phyloP scores from a whole-genome alignment of 1,284 basidiomycete genomes.

The Cryptococcus floricola region DNA sequence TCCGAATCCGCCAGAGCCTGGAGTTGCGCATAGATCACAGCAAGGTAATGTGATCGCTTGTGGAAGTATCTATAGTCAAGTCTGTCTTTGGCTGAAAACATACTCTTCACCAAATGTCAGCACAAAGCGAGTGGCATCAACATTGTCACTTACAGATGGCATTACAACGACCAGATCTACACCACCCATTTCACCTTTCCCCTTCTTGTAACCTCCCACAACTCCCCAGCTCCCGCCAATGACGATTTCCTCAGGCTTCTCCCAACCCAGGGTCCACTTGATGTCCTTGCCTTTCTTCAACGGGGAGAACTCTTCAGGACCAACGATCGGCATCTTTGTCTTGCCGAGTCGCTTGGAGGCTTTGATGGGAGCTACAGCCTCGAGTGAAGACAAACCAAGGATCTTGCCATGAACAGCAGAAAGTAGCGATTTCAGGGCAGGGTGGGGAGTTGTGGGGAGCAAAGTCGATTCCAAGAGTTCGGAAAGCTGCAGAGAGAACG shows the following conservation, averaged over 20 bases:
- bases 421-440: slow-evolving; percentile 64
- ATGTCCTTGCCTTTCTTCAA: slow-evolving; percentile 63
- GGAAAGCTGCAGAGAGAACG: slow-evolving; percentile 55
- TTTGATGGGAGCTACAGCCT: slow-evolving; percentile 59
- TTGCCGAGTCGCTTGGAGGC: slow-evolving; percentile 59
- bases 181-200: slow-evolving; percentile 56
- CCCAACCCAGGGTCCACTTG: slow-evolving; percentile 64
- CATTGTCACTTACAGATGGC: slow-evolving; percentile 61
- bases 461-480: slow-evolving; percentile 77
- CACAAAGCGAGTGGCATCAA: not conserved
- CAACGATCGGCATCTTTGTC: slow-evolving; percentile 55
- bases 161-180: slow-evolving; percentile 84
- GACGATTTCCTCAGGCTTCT: slow-evolving; percentile 54
- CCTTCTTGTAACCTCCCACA: slow-evolving; percentile 57
- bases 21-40: slow-evolving; percentile 69
- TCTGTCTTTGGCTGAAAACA: slow-evolving; percentile 95
- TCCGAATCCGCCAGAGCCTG: slow-evolving; percentile 52
- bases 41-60: slow-evolving; percentile 87
- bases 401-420: slow-evolving; percentile 69
- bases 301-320: slow-evolving; percentile 56
- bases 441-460: slow-evolving; percentile 52
- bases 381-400: slow-evolving; percentile 56
- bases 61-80: slow-evolving; percentile 86
- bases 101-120: slow-evolving; percentile 13
- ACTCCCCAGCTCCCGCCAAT: slow-evolving; percentile 55